These are phyloP conservation scores for Blastocystis sp. DNA, from an alignment of 352 stramenopile genomes.

Conservation along the genomic window DNA sequence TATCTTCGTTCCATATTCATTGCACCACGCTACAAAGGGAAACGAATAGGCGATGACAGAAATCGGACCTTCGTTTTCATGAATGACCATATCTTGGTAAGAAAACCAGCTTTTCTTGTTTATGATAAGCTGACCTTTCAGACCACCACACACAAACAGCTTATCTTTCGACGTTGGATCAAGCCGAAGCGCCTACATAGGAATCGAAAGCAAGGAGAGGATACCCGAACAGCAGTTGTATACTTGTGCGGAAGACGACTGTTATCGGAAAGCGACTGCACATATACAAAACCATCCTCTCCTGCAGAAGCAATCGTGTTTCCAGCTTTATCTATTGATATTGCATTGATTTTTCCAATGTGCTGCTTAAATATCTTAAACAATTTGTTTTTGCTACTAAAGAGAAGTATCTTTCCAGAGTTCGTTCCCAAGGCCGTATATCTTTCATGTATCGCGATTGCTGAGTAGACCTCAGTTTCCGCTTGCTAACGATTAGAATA, in stretches of 20 bases:
- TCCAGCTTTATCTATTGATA: slow-evolving; percentile 40
- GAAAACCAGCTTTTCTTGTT: slow-evolving; percentile 59
- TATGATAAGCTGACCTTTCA: slow-evolving; percentile 37
- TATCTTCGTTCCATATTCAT: slow-evolving; percentile 33
- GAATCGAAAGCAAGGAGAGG: background rate
- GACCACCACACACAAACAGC: background rate
- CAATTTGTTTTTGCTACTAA: slow-evolving; percentile 36
- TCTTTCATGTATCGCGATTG: slow-evolving; percentile 18
- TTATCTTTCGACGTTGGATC: slow-evolving; percentile 31
- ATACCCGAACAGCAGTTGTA: slow-evolving; percentile 17
- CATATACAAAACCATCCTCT: slow-evolving; percentile 47
- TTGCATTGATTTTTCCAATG: slow-evolving; percentile 2
- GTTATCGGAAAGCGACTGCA: background rate
- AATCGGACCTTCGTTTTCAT: slow-evolving; percentile 44
- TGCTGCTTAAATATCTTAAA: slow-evolving; percentile 34
- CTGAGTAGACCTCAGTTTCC: slow-evolving; percentile 3
- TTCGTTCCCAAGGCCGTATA: slow-evolving; percentile 33
- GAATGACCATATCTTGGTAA: slow-evolving; percentile 46
- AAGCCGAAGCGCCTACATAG: background rate
- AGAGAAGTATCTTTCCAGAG: slow-evolving; percentile 37
- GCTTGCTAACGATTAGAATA: background rate
- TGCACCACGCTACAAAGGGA: slow-evolving; percentile 42
- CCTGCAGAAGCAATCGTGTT: slow-evolving; percentile 34
- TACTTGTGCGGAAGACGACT: slow-evolving; percentile 25
- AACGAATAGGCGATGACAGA: background rate